Evolutionary conservation across 208 protist species (phyloP), one percentile per base, ranked within the genome.

Genomic region (Herpetomonas muscarum): DNA sequence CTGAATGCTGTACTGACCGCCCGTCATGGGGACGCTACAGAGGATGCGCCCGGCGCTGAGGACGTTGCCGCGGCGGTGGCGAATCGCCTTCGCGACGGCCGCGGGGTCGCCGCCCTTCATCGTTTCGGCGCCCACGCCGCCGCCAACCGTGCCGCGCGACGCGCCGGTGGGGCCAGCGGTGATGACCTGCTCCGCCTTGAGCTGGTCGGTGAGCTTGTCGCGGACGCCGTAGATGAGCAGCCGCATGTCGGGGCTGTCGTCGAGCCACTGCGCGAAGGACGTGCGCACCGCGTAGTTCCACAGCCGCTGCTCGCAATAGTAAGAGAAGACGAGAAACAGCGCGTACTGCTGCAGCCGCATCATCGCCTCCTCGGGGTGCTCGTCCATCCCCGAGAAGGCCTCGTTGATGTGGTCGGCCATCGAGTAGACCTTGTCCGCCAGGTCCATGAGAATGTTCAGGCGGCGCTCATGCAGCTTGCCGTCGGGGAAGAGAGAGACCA

Each of bases 271-370:
- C 26, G 63, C 71, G 44, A 94, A 94, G 44, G 74, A 64, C 1
- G 59, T 22, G 15, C 70, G 76, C 19, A 72, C 81, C 21, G 73
- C 39, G 48, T 80, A 79, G 50, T 74, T 79, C 84, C 87, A 94
- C 53, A 94, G 37, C 9, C 84, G 76, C 67, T 92, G 87, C 76
- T 94, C 87, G 57, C 87, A 94, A 70, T 90, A 94, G 61, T 90
- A 94, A 9, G 81, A 90, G 61, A 94, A 92, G 44, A 88, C 77
- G 58, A 94, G 72, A 50, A 91, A 90, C 55, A 81, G 82, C 5
- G 83, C 78, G 68, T 92, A 94, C 67, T 83, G 80, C 65, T 84
- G 79, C 56, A 94, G 68, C 22, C 79, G 80, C 83, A 94, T 87
- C 73, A 84, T 79, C 42, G 81, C 83, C 67, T 81, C 72, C 61